Evolutionary conservation across 1,284 basidiomycete species (phyloP).

Genomic region (Malassezia japonica): DNA sequence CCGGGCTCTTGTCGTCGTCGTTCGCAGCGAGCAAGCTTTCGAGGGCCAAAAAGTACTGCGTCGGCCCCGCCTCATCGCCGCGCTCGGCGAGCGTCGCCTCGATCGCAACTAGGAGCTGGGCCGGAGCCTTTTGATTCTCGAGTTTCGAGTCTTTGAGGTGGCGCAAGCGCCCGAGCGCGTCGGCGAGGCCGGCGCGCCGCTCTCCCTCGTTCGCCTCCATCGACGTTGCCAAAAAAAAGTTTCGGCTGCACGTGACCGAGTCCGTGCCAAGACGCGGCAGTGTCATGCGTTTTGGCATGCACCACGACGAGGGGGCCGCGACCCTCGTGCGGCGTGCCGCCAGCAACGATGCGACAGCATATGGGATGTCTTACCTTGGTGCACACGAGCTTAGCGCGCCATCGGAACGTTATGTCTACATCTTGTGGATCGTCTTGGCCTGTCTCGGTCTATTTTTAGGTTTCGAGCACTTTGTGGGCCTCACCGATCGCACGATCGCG

Average conservation of each 20-base stretch:
- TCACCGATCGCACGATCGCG: conserved; percentile 33
- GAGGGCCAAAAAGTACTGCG: conserved; percentile 42
- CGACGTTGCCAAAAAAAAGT: conserved; percentile 2
- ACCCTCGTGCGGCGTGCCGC: background rate
- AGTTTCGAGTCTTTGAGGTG: conserved; percentile 72
- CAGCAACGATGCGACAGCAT: background rate
- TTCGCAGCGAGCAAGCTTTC: conserved; percentile 30
- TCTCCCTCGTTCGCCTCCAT: conserved; percentile 3
- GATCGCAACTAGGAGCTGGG: conserved; percentile 74
- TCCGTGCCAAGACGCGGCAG: too few species aligned
- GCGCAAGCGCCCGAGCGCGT: conserved; percentile 62
- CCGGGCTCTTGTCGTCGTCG: conserved; percentile 11
- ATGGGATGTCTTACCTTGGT: conserved; percentile 34
- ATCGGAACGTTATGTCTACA: conserved; percentile 50
- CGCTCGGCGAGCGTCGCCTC: conserved; percentile 79
- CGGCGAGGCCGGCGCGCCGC: conserved; percentile 9
- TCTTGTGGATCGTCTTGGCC: conserved; percentile 48
- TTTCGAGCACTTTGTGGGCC: conserved; percentile 37
- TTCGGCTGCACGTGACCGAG: conserved; percentile 2
- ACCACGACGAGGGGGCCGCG: too few species aligned
- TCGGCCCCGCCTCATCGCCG: conserved; percentile 54
- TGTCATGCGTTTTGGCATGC: too few species aligned
- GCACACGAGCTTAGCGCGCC: conserved; percentile 49
- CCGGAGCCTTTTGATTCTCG: conserved; percentile 79
- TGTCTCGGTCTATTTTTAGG: conserved; percentile 39